phyloP scores from a whole-genome alignment of 1,139 yeast species.

The Zygotorulaspora mrakii region DNA sequence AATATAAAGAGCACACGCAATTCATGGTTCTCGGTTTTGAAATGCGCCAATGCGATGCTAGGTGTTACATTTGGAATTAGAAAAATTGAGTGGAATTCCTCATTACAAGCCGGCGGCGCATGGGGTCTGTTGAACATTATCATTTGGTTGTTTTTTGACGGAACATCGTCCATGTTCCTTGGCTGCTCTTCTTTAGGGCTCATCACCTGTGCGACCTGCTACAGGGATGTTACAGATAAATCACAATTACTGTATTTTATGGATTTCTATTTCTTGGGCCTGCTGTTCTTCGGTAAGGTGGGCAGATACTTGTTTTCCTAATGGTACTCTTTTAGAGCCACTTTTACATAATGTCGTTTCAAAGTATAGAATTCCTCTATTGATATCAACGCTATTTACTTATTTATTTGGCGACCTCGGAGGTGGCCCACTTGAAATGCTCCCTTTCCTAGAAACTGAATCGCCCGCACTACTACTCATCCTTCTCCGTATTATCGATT shows the following conservation, averaged over 20 bases:
- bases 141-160: conserved; percentile 77
- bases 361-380: conserved; percentile 1
- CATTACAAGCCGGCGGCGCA: conserved; percentile 68
- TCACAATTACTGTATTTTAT: conserved; percentile 33
- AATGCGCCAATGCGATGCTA: conserved; percentile 70
- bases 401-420: conserved; percentile 35
- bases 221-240: conserved; percentile 27
- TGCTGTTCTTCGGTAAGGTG: conserved; percentile 65
- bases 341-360: neutral
- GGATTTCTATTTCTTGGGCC: conserved; percentile 61
- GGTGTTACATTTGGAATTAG: conserved; percentile 84
- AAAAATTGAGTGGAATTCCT: conserved; percentile 73
- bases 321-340: conserved; percentile 1
- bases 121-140: conserved; percentile 77
- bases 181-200: conserved; percentile 45
- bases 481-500: conserved; percentile 36
- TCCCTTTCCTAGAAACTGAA: conserved; percentile 33
- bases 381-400: conserved; percentile 1
- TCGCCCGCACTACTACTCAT: conserved; percentile 37
- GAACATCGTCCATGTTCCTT: conserved; percentile 63
- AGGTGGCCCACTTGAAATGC: conserved; percentile 38
- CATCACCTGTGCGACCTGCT: conserved; percentile 39
- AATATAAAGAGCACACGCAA: conserved; percentile 19
- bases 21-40: conserved; percentile 45
- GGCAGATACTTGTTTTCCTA: conserved; percentile 46